Percentiles rank a stretch among this genome's conserved stretches.
Evolutionary conservation across 1,284 basidiomycete species (phyloP).

Genomic region (Abortiporus biennis): DNA sequence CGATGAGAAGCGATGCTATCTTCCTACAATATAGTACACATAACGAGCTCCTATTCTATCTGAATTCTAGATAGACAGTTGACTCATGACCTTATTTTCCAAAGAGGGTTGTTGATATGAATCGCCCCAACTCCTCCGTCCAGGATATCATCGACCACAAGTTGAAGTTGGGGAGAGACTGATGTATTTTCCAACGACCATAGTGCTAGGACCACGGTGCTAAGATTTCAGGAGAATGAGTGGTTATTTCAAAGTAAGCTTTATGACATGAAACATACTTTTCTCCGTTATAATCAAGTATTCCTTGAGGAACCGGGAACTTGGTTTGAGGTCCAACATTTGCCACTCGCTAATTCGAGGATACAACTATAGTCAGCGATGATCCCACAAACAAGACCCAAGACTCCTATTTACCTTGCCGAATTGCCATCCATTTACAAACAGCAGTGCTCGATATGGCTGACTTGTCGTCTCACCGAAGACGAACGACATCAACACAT

Average conservation of each 20-base stretch:
- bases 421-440: slow-evolving; percentile 86
- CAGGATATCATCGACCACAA: slow-evolving; percentile 51
- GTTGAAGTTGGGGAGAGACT: slow-evolving; percentile 45
- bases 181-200: slow-evolving; percentile 55
- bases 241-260: neutral
- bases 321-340: slow-evolving; percentile 57
- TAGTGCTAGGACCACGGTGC: slow-evolving; percentile 65
- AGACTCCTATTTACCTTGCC: slow-evolving; percentile 53
- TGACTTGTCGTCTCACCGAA: slow-evolving; percentile 55
- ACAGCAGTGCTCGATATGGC: slow-evolving; percentile 68
- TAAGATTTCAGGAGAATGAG: slow-evolving; percentile 27
- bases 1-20: too few species aligned
- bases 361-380: neutral
- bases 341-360: slow-evolving; percentile 24
- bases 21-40: too few species aligned
- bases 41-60: too few species aligned
- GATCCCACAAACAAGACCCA: neutral
- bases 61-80: too few species aligned
- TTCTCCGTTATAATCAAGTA: slow-evolving; percentile 60
- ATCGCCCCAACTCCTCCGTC: slow-evolving; percentile 62
- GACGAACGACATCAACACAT: slow-evolving; percentile 62
- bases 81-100: too few species aligned
- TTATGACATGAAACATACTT: slow-evolving; percentile 43
- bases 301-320: slow-evolving; percentile 76
- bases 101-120: slow-evolving; percentile 51